Percentiles rank a stretch among this genome's conserved stretches.
Conservation (phyloP, 2,329 filamentous ascomycete species). For the Rasamsonia emersonii region DNA sequence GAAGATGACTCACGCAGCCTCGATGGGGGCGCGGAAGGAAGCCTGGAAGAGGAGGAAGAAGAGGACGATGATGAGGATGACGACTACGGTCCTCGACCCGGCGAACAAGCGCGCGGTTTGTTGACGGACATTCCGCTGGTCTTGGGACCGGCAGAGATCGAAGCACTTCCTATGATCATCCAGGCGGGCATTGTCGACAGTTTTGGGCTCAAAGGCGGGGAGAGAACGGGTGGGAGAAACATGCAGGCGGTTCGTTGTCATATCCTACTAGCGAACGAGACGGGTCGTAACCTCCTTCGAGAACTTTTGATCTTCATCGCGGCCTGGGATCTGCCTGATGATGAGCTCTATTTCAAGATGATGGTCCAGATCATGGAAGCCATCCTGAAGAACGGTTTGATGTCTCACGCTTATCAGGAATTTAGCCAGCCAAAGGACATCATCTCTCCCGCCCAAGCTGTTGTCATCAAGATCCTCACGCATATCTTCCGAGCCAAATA, state of each 20-base stretch:
- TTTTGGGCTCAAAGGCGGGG: conserved; percentile 58
- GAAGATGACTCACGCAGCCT: conserved; percentile 36
- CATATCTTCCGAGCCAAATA: conserved; percentile 70
- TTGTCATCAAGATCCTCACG: conserved; percentile 81
- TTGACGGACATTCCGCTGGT: conserved; percentile 93
- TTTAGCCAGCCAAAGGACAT: conserved; percentile 92
- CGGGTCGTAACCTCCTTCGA: conserved; percentile 77
- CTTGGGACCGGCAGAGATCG: conserved; percentile 87
- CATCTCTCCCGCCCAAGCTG: conserved; percentile 88
- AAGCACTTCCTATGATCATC: conserved; percentile 93
- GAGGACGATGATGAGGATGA: conserved; percentile 48
- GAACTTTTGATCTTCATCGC: conserved; percentile 94
- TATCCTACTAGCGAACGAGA: conserved; percentile 80
- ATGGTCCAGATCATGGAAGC: conserved; percentile 94
- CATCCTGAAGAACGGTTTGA: conserved; percentile 76
- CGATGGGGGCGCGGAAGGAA: conserved; percentile 35
- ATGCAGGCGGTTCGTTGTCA: conserved; percentile 86
- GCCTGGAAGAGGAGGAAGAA: conserved; percentile 40
- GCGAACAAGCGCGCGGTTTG: conserved; percentile 59
- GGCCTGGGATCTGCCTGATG: conserved; percentile 90
- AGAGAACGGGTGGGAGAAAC: conserved; percentile 55
- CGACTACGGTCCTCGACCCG: conserved; percentile 42
- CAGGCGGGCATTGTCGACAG: conserved; percentile 89
- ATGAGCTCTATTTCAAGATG: conserved; percentile 91
- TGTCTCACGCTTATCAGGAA: conserved; percentile 87